Percentiles rank a stretch among this genome's conserved stretches.
These are phyloP conservation scores for Alternaria sp. DNA, from an alignment of 2,329 filamentous ascomycete species.

Conservation along the genomic window DNA sequence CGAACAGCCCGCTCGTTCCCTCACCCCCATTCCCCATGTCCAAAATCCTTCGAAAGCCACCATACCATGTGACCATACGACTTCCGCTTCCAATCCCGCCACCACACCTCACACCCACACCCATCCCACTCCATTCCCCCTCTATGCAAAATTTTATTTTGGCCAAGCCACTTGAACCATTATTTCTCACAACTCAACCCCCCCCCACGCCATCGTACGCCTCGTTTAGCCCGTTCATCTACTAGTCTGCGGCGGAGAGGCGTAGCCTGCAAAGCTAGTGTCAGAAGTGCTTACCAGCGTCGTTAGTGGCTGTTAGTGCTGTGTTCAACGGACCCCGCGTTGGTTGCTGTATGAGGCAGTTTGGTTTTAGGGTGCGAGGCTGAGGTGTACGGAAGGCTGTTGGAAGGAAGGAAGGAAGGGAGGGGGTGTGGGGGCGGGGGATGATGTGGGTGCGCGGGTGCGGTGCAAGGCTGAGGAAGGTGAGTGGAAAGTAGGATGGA, in stretches of 20 bases:
- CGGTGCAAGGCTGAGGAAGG: too few species aligned
- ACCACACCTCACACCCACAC: not conserved
- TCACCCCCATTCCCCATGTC: not conserved
- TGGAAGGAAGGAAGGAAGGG: too few species aligned
- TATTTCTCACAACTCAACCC: not conserved
- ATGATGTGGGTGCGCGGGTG: too few species aligned
- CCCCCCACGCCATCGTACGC: not conserved
- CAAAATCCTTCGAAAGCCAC: not conserved
- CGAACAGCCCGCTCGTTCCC: not conserved
- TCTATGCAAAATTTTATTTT: too few species aligned
- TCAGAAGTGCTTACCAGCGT: constrained; percentile 7
- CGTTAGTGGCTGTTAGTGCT: constrained; percentile 11
- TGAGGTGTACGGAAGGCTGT: too few species aligned
- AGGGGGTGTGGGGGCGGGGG: too few species aligned
- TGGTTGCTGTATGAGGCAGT: constrained; percentile 4
- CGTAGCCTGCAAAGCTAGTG: constrained; percentile 5
- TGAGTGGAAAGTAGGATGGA: too few species aligned
- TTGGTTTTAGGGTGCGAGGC: not conserved
- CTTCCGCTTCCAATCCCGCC: not conserved
- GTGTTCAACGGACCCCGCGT: constrained; percentile 6
- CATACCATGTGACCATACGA: not conserved
- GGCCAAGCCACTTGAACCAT: not conserved
- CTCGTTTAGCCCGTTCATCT: not conserved
- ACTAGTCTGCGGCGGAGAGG: constrained; percentile 6
- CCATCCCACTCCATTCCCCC: not conserved